Evolutionary conservation across 768 basidiomycete genomes (phyloP), one percentile per base, ranked within the genome.

Genomic region (Peribolospora baueri): DNA sequence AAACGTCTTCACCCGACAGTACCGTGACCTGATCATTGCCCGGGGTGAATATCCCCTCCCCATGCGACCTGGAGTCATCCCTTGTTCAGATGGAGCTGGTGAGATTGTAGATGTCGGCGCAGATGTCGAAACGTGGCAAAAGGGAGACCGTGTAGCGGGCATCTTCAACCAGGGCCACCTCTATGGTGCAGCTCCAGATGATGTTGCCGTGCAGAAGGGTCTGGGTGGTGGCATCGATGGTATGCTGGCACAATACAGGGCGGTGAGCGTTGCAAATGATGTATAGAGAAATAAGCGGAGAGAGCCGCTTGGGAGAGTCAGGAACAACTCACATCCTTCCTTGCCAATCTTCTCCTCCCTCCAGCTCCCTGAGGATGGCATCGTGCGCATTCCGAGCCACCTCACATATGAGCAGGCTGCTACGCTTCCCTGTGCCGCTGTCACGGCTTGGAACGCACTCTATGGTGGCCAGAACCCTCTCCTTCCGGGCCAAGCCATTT

Each of bases 401-500:
- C 69, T 81, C 14, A 73, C 72, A 2, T 78, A 75, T 59, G 75
- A 76, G 57, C 76, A 82, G 62, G 80, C 74, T 0, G 75, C 80
- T 0, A 78, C 78, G 36, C 67, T 82, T 5, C 76, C 78, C 69
- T 79, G 61, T 56, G 77, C 77, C 5, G 78, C 72, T 3, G 59
- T 81, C 54, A 81, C 78, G 0, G 77, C 80, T 0, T 81, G 79
- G 67, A 78, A 75, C 57, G 73, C 74, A 4, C 65, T 81, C 25
- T 51, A 60, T 70, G 57, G 76, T 10, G 25, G 25, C 25, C 25
- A 25, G 25, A 25, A 25, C 25, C 25, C 25, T 25, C 25, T 25
- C 25, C 25, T 25, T 25, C 25, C 25, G 25, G 25, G 25, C 25
- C 25, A 25, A 25, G 25, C 25, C 25, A 25, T 25, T 25, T 25